Percentiles rank a stretch among this genome's conserved stretches.
Conservation (phyloP, 225 moss, liverwort and hornwort species). For the Physcomitrium patens region DNA sequence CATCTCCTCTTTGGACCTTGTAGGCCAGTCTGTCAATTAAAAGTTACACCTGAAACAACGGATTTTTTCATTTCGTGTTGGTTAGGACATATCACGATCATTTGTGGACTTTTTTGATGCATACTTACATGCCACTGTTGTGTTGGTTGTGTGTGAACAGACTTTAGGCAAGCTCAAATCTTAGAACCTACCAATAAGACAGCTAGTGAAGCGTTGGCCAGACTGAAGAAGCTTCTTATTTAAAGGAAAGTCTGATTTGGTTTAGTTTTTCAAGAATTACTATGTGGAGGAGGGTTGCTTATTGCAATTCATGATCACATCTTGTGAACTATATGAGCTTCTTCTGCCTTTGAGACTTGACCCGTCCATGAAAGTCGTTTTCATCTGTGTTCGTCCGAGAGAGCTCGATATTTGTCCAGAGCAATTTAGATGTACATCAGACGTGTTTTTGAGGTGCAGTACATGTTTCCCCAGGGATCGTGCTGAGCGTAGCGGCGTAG, state of each 20-base stretch:
- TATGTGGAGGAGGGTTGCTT: slow-evolving; percentile 29
- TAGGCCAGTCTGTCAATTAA: slow-evolving; percentile 29
- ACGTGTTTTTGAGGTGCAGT: slow-evolving; percentile 31
- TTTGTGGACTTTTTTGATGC: background rate
- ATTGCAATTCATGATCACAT: slow-evolving; percentile 40
- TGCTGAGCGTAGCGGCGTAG: slow-evolving; percentile 19
- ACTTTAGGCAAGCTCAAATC: slow-evolving; percentile 94
- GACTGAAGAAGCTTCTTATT: slow-evolving; percentile 83
- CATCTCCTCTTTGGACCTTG: slow-evolving; percentile 31
- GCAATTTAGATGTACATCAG: slow-evolving; percentile 28
- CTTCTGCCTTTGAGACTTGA: slow-evolving; percentile 28
- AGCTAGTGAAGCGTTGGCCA: slow-evolving; percentile 87
- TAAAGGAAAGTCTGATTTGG: slow-evolving; percentile 28
- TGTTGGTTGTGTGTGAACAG: slow-evolving; percentile 60
- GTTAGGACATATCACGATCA: background rate
- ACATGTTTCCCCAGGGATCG: slow-evolving; percentile 21
- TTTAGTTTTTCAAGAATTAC: slow-evolving; percentile 17
- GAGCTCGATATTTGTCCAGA: slow-evolving; percentile 19
- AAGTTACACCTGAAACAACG: background rate
- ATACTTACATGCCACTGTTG: slow-evolving; percentile 22
- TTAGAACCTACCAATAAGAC: slow-evolving; percentile 99
- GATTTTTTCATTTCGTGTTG: background rate
- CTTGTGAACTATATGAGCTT: slow-evolving; percentile 44
- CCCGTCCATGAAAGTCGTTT: no score
- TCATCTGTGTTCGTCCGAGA: background rate